Base-by-base conservation (phyloP, 1,284 basidiomycete species). In the Porphyrellus sp. region DNA sequence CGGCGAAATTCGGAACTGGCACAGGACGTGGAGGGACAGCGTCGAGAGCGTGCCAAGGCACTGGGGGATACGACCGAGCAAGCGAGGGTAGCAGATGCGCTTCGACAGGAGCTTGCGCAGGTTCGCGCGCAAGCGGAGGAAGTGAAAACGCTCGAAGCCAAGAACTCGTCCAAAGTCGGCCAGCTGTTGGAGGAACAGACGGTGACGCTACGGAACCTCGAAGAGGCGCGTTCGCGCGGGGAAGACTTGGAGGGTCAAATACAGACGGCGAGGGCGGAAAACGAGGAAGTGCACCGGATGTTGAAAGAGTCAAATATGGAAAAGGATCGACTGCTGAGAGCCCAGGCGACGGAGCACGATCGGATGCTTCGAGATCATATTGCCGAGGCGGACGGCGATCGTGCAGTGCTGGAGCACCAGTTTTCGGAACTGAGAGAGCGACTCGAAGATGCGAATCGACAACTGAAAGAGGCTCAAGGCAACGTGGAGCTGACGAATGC, bases 381-480 rank as follows among this genome's bases (percentile, higher is more conserved):
- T 41, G 90, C 90, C 2, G 93, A 96, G 67, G 90, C 93, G 8
- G 91, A 95, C 63, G 92, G 91, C 0, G 92, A 95, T 70, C 81
- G 92, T 16, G 91, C 91, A 0, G 89, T 95, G 5, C 75, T 95
- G 46, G 91, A 94, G 65, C 85, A 92, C 53, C 88, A 93, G 67
- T 89, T 92, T 67, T 82, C 84, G 37, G 89, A 91, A 56, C 74
- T 91, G 25, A 82, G 82, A 51, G 85, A 81, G 1, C 76, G 77
- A 12, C 70, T 84, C 50, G 85, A 87, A 53, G 75, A 80, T 47
- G 73, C 76, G 13, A 77, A 81, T 49, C 75, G 78, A 12, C 79
- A 83, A 58, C 67, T 86, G 27, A 85, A 85, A 65, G 83, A 87
- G 38, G 70, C 79, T 9, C 75, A 74, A 8, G 70, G 79, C 0